phyloP scores from a whole-genome alignment of 73 alveolate genomes.

The Paramecium bursaria region DNA sequence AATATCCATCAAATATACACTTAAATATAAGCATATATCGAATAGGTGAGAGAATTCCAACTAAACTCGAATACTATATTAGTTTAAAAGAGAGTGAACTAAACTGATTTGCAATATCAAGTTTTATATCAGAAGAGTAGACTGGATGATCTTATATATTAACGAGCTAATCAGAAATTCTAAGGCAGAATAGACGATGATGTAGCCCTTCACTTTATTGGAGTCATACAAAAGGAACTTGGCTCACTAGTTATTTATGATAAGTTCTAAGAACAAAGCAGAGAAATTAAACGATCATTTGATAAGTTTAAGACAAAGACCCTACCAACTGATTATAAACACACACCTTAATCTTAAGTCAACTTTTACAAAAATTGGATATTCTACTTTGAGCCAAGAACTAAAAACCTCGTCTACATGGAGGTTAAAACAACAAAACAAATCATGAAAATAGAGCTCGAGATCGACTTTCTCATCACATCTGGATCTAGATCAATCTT shows the following conservation, averaged over 20 bases:
- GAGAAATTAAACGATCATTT: not conserved
- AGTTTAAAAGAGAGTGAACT: not conserved
- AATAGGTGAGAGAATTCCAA: not conserved
- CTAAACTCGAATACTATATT: not conserved
- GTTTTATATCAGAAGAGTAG: constrained; percentile 33
- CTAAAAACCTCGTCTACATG: constrained; percentile 3
- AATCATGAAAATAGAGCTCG: not conserved
- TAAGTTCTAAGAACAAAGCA: not conserved
- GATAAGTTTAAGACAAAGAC: not conserved
- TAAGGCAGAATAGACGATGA: constrained; percentile 57
- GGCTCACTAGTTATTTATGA: constrained; percentile 51
- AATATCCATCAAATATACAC: not conserved
- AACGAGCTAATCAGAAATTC: constrained; percentile 36
- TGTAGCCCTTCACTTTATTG: constrained; percentile 52
- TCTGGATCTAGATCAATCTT: constrained; percentile 39
- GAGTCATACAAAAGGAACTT: constrained; percentile 39
- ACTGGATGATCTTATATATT: constrained; percentile 31
- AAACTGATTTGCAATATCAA: constrained; percentile 40
- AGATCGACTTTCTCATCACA: constrained; percentile 3
- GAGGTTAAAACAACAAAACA: constrained; percentile 5
- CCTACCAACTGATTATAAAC: too few relatives aligned
- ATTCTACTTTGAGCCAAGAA: constrained; percentile 48
- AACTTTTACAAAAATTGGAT: not conserved
- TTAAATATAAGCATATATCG: constrained; percentile 8
- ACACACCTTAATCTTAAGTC: too few relatives aligned